Evolutionary conservation across 345 rosid species (phyloP).

Genomic region (Turritis glabra): DNA sequence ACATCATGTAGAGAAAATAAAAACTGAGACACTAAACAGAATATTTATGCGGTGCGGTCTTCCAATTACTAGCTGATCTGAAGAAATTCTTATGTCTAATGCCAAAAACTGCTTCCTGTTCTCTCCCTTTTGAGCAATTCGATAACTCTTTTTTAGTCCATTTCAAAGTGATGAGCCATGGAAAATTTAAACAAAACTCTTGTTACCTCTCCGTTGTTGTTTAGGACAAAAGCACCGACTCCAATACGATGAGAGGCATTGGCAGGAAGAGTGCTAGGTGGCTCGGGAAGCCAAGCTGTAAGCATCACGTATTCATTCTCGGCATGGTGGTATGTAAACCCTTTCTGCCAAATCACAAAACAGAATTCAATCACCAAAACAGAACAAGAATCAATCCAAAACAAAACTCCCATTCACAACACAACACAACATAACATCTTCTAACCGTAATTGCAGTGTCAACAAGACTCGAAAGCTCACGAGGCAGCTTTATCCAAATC

Average conservation of each 20-base stretch:
- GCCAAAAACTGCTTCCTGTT: background rate
- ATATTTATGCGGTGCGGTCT: no score
- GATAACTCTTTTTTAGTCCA: background rate
- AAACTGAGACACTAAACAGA: background rate
- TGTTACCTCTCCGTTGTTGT: constrained; percentile 32
- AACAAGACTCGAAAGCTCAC: constrained; percentile 47
- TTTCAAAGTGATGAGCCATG: background rate
- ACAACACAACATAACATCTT: background rate
- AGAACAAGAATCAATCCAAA: background rate
- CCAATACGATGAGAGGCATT: constrained; percentile 79
- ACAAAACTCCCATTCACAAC: no score
- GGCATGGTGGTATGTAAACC: constrained; percentile 63
- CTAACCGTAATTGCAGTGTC: constrained; percentile 26
- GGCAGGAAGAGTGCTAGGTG: constrained; percentile 46
- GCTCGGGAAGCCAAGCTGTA: constrained; percentile 54
- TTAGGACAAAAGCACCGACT: constrained; percentile 64
- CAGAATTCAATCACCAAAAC: background rate
- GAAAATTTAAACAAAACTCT: background rate
- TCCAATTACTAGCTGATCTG: no score
- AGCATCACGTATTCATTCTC: constrained; percentile 68
- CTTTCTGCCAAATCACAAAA: constrained; percentile 45
- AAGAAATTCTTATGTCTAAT: background rate
- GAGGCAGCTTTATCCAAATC: constrained; percentile 68
- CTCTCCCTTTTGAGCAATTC: background rate
- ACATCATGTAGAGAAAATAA: background rate